Base-by-base conservation (phyloP, 108 stramenopile species). In the Nitzschia inconspicua region DNA sequence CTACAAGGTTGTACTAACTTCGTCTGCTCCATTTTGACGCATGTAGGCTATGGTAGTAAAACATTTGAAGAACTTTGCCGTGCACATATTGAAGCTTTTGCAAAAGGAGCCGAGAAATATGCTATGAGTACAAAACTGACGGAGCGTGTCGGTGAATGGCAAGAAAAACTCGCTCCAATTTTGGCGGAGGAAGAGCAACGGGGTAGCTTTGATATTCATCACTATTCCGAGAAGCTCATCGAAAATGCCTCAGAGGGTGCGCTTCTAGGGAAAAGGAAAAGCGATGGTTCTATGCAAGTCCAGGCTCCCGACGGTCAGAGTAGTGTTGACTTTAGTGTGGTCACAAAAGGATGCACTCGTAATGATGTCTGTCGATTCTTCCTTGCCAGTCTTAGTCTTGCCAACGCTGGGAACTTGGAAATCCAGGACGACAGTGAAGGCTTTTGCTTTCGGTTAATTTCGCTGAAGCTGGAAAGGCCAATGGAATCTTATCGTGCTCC, bases 341-440 rank as follows among this genome's bases (percentile, higher is more conserved):
- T 83, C 16, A 70, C 80, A 6, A 26, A 57, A 30, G 44, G 53
- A 50, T 57, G 65, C 18, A 74, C 87, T 20, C 83, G 70, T 14
- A 91, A 84, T 62, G 97, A 99, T 64, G 95, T 99, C 1, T 97
- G 95, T 52, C 93, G 98, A 13, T 43, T 92, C 25, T 99, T 99
- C 77, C 70, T 99, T 26, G 91, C 97, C 4, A 90, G 91, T 14
- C 76, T 99, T 14, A 95, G 89, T 82, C 91, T 99, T 28, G 89
- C 89, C 11, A 97, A 98, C 63, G 61, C 77, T 43, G 97, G 96
- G 7, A 97, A 97, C 68, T 39, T 99, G 0, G 46, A 54, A 20
- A 68, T 97, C 57, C 46, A 72, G 13, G 70, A 82, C 25, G 66
- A 53, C 8, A n/a, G 46, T 5, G 26, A 49, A 25, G 23, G 29